Evolutionary conservation across 306 rosid species (phyloP).

Genomic region (Dryas alaskensis): DNA sequence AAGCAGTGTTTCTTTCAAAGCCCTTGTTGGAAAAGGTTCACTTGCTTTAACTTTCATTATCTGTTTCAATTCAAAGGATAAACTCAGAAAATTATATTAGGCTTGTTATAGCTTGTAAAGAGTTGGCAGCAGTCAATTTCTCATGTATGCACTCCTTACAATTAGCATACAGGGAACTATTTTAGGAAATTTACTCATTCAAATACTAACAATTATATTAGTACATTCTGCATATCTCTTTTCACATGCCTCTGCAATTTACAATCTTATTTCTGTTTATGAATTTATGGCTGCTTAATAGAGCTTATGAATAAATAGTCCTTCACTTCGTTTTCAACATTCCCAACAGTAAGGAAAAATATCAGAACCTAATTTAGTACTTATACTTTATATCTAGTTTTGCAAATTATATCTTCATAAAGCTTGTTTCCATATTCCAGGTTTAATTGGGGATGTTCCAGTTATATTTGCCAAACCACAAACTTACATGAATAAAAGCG

Average conservation of each 20-base stretch:
- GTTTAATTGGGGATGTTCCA: constrained; percentile 72
- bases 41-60: not conserved
- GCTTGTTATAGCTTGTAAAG: not conserved
- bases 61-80: not conserved
- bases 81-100: not conserved
- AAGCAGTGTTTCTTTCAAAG: constrained; percentile 71
- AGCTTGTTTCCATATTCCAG: constrained; percentile 38
- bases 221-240: not conserved
- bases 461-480: constrained; percentile 89
- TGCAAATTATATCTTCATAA: not conserved
- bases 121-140: not conserved
- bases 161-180: too few species aligned
- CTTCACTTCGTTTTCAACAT: not conserved
- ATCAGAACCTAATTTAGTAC: not conserved
- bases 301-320: not conserved
- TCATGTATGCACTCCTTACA: not conserved
- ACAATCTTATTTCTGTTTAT: not conserved
- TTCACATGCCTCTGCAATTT: not conserved
- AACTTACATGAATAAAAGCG: constrained; percentile 90
- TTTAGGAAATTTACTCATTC: not conserved
- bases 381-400: too few species aligned
- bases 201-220: not conserved
- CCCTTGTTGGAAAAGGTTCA: constrained; percentile 78
- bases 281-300: not conserved
- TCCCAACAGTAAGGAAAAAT: not conserved